Base-by-base conservation (phyloP, 1,284 basidiomycete species). In the Anthracocystis panici-leucophaei region DNA sequence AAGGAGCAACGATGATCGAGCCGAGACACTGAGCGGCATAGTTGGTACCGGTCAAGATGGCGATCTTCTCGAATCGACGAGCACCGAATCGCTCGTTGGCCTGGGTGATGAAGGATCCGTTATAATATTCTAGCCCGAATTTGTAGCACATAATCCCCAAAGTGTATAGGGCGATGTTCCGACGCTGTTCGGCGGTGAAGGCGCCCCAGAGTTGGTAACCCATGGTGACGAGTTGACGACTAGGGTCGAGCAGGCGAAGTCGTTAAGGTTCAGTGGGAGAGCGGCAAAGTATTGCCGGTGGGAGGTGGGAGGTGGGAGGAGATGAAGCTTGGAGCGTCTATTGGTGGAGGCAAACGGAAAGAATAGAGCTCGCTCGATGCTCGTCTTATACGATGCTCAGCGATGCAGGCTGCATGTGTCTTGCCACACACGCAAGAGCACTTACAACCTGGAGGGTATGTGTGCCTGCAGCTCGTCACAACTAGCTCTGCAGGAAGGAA, bases 11-110 rank as follows among this genome's bases (percentile, higher is more conserved):
- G 16, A 82, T 68, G 57, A 84, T 83, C 20, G 81, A 77, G 46
- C 83, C 82, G 21, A 84, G 57, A 42, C 79, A 82, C 56, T 84
- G 82, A 31, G 82, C 82, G 21, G 82, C 82, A 49, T 82, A 80
- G 68, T 84, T 85, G 54, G 82, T 63, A 46, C 81, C 83, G 50
- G 80, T 81, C 25, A 82, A 65, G 38, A 79, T 75, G 56, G 77
- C 83, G 45, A 83, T 78, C 70, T 82, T 82, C 16, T 76, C 75
- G 72, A 79, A 82, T 12, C 77, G 64, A 21, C 61, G 56, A 49
- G 69, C 65, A 21, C 75, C 75, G 57, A 81, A 81, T 5, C 79
- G 73, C 64, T 83, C 80, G 66, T 80, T 82, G 21, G 80, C 82
- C 40, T 82, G 72, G 11, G 82, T 83, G 41, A 82, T 79, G 64